Evolutionary conservation across 106 monocot genomes (phyloP), one percentile per base, ranked within the genome.

Genomic region (Cymbidium sinense): DNA sequence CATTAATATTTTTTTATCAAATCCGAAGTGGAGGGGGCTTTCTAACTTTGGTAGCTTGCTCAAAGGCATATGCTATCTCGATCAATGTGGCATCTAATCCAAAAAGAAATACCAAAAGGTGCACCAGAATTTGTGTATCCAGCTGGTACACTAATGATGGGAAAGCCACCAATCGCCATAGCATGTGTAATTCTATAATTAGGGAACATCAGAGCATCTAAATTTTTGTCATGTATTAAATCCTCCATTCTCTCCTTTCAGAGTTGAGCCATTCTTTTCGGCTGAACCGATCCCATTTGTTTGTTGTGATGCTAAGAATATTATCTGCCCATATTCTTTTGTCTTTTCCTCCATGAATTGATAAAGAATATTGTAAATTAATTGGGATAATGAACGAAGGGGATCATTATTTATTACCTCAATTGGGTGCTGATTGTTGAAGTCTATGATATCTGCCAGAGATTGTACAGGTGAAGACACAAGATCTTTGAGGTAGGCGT

Each of bases 401-500:
- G n/a, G n/a, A n/a, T n/a, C n/a, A n/a, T n/a, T n/a, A n/a, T n/a
- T n/a, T n/a, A n/a, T n/a, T n/a, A n/a, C n/a, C n/a, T n/a, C n/a
- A n/a, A n/a, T n/a, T n/a, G n/a, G n/a, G n/a, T n/a, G n/a, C n/a
- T n/a, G n/a, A n/a, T n/a, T n/a, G n/a, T n/a, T n/a, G n/a, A n/a
- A n/a, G n/a, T n/a, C n/a, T n/a, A n/a, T n/a, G 1, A 90, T 70
- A 43, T 93, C 90, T 15, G 76, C 70, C 2, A 93, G 83, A 67
- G 90, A 82, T 29, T 86, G 85, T 7, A 93, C 90, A n/a, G 86
- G 88, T 1, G 93, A 90, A 36, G 34, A 37, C 4, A 75, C n/a
- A 41, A 93, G 61, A 23, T 90, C 82, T 29, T 83, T 65, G 12
- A 90, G 81, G 88, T 90, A 93, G n/a, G n/a, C n/a, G n/a, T n/a